phyloP scores from a whole-genome alignment of 2,329 filamentous ascomycete genomes.

The Ophiostoma pallidulum region DNA sequence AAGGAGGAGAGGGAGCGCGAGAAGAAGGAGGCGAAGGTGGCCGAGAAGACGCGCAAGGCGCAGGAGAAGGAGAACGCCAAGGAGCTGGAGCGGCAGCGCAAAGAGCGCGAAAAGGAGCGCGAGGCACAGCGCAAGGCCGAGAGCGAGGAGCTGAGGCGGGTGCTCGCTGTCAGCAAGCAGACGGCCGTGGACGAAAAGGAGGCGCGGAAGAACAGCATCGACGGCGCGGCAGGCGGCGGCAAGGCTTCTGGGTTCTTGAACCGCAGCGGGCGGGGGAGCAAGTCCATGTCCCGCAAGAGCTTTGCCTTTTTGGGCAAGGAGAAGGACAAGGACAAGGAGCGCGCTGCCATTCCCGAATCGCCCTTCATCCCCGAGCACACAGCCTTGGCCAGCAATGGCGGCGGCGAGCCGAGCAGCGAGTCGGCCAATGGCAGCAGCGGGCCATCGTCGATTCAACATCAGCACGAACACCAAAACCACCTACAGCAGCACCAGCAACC shows the following conservation, averaged over 20 bases:
- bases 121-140: slow-evolving; percentile 38
- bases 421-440: slow-evolving; percentile 19
- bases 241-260: slow-evolving; percentile 40
- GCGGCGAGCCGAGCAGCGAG: too few relatives aligned
- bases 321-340: slow-evolving; percentile 21
- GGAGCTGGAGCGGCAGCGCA: slow-evolving; percentile 34
- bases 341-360: slow-evolving; percentile 6
- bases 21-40: slow-evolving; percentile 57
- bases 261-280: slow-evolving; percentile 61
- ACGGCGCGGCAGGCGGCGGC: slow-evolving; percentile 24
- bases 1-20: slow-evolving; percentile 56
- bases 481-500: neutral
- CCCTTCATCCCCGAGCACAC: slow-evolving; percentile 8
- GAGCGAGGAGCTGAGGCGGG: slow-evolving; percentile 52
- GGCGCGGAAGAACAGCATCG: slow-evolving; percentile 29
- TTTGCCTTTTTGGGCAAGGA: slow-evolving; percentile 54
- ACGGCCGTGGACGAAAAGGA: slow-evolving; percentile 50
- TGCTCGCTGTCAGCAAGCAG: slow-evolving; percentile 56
- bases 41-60: slow-evolving; percentile 38
- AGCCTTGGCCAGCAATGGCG: slow-evolving; percentile 10
- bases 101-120: slow-evolving; percentile 29
- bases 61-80: slow-evolving; percentile 39
- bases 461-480: too few relatives aligned
- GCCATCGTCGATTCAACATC: neutral
- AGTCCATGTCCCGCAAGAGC: slow-evolving; percentile 69